These are phyloP conservation scores for Vanrija sp. DNA, from an alignment of 1,284 basidiomycete genomes.

Conservation along the genomic window DNA sequence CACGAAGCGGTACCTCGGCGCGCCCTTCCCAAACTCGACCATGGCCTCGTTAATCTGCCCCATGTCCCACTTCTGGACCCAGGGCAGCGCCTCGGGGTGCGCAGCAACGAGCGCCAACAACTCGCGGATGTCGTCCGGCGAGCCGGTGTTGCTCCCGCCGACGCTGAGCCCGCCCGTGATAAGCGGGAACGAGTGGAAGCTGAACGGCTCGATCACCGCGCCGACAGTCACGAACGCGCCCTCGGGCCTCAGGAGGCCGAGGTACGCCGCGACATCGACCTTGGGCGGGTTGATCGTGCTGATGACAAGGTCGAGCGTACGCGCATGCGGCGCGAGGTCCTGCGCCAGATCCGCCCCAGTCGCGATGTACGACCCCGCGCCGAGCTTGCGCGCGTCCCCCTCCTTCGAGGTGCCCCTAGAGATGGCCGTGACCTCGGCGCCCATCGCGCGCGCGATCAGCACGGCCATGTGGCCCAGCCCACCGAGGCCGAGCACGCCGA, in stretches of 20 bases:
- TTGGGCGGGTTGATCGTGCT: conserved; percentile 38
- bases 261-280: conserved; percentile 37
- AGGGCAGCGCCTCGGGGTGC: conserved; percentile 26
- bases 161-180: conserved; percentile 29
- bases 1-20: conserved; percentile 50
- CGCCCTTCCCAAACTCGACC: conserved; percentile 44
- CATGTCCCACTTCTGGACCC: conserved; percentile 39
- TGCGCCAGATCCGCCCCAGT: conserved; percentile 29
- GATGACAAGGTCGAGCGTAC: conserved; percentile 50
- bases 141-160: conserved; percentile 36
- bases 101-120: conserved; percentile 43
- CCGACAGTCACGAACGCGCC: conserved; percentile 47
- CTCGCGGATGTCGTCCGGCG: conserved; percentile 45
- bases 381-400: conserved; percentile 53
- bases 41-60: conserved; percentile 50
- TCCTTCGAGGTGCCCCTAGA: conserved; percentile 51
- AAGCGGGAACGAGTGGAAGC: conserved; percentile 29
- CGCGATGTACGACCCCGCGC: conserved; percentile 48
- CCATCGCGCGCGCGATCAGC: conserved; percentile 54
- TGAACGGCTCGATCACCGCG: conserved; percentile 28
- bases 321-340: conserved; percentile 30
- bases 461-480: conserved; percentile 47
- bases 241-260: conserved; percentile 43
- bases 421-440: conserved; percentile 59
- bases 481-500: conserved; percentile 53